Percentiles rank a stretch among this genome's conserved stretches.
Evolutionary conservation across 2,329 filamentous ascomycete species (phyloP).

Genomic region (Paecilomyces fulvus): DNA sequence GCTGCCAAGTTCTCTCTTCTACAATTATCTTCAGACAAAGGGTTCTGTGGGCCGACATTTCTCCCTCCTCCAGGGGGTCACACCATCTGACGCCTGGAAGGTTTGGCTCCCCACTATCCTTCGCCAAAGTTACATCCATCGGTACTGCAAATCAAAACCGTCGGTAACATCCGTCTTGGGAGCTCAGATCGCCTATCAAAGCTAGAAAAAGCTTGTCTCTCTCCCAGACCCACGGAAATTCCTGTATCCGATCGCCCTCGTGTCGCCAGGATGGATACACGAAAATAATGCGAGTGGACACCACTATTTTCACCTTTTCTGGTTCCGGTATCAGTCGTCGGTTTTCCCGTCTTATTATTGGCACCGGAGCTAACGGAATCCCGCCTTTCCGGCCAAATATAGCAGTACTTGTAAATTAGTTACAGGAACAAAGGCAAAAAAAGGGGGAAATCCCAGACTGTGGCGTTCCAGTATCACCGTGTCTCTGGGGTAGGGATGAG

Average conservation of each 20-base stretch:
- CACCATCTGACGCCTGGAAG: background rate
- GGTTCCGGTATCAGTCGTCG: background rate
- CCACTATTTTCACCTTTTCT: background rate
- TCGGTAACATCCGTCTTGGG: background rate
- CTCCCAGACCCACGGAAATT: background rate
- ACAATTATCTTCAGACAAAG: background rate
- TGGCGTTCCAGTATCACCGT: background rate
- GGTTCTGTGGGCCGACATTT: background rate
- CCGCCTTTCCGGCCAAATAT: background rate
- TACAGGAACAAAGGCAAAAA: background rate
- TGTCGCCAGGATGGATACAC: background rate
- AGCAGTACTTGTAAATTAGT: too few relatives aligned
- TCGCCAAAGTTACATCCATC: too few relatives aligned
- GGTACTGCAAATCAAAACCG: background rate
- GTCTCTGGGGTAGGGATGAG: background rate
- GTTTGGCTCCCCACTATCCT: background rate
- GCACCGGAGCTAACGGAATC: background rate
- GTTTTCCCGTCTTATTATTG: background rate
- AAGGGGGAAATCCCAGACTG: background rate
- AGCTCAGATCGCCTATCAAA: background rate
- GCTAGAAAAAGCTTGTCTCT: background rate
- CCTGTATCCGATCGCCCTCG: background rate
- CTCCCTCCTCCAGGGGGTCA: background rate
- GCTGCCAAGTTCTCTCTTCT: too few relatives aligned
- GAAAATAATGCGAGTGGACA: background rate